Base-by-base conservation (phyloP, 2,329 filamentous ascomycete genomes). In the Apiospora malaysiana region DNA sequence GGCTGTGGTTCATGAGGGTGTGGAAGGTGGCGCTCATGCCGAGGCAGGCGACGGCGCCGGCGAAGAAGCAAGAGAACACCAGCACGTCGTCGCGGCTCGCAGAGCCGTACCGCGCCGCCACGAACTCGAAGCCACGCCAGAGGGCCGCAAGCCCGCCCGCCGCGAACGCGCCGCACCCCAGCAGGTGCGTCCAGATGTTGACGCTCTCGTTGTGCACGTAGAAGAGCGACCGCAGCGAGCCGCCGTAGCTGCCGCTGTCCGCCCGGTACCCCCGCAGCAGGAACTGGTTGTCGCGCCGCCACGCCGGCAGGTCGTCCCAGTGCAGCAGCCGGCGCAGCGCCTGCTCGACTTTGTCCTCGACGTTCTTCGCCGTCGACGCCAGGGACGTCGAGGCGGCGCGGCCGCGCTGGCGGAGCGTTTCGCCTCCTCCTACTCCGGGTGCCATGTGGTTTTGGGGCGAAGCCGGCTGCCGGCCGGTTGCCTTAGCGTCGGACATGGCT, bases 21-120 rank as follows among this genome's bases (percentile, higher is more conserved):
- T 99, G 96, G 79, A 91, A 99, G 2, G 92, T 93, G 6, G 94
- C 92, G 75, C 92, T 94, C 91, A 95, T 93, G 27, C 92, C 91
- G 69, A 96, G 83, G 76, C 93, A 95, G 45, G 89, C 77, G 40
- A 90, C 86, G 1, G 92, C 93, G 63, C 94, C 94, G 32, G 84
- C 84, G 77, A 97, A 94, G 85, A 96, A 97, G 82, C 91, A 94
- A 0, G 85, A 83, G 79, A 97, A 94, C 42, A 90, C 93, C 46
- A 90, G 73, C n/a, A 93, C 84, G 79, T 97, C 94, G 3, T 87
- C 82, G 10, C 78, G 72, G 10, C 85, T 85, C 8, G 93, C 92
- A 2, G 86, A 84, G 10, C 85, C 85, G 77, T 95, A 95, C 10
- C 93, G 88, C 47, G 92, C 89, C 16, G 85, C 84, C 47, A 95